These are phyloP conservation scores for Fraxinus platypoda DNA, from an alignment of 305 asterid species.

Conservation along the genomic window DNA sequence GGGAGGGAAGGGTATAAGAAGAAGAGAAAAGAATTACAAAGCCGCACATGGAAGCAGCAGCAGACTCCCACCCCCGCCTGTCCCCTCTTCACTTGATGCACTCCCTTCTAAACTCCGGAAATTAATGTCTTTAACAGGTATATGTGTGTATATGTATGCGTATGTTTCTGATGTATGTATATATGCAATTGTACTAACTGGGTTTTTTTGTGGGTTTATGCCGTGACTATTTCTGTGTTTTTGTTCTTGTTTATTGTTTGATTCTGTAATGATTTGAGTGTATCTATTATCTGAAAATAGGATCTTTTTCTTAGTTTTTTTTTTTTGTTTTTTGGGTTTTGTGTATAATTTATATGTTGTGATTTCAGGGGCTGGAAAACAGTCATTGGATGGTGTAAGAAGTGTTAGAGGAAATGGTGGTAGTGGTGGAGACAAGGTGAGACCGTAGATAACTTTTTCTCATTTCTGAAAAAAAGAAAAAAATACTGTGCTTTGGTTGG, in stretches of 20 bases:
- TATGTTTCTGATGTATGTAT: background rate
- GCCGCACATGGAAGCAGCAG: slow-evolving; percentile 71
- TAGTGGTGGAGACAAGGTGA: slow-evolving; percentile 39
- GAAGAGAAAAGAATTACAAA: slow-evolving; percentile 80
- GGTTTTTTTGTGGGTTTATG: background rate
- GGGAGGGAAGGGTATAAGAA: slow-evolving; percentile 79
- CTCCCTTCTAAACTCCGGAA: slow-evolving; percentile 80
- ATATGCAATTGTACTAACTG: background rate
- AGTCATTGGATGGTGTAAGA: slow-evolving; percentile 25
- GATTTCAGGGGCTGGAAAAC: slow-evolving; percentile 33
- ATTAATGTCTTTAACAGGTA: slow-evolving; percentile 60
- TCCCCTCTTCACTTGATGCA: slow-evolving; percentile 57
- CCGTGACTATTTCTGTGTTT: background rate
- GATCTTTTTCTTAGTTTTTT: background rate
- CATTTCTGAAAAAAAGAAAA: background rate
- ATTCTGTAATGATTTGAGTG: background rate
- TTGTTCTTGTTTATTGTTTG: background rate
- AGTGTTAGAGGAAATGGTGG: slow-evolving; percentile 29
- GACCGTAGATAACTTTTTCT: slow-evolving; percentile 5
- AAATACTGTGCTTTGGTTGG: background rate
- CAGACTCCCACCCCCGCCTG: slow-evolving; percentile 84
- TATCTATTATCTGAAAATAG: background rate
- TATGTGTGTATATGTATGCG: background rate
- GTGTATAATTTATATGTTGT: background rate
- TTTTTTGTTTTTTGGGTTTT: background rate